Evolutionary conservation across 306 rosid species (phyloP).

Genomic region (Senna tora): DNA sequence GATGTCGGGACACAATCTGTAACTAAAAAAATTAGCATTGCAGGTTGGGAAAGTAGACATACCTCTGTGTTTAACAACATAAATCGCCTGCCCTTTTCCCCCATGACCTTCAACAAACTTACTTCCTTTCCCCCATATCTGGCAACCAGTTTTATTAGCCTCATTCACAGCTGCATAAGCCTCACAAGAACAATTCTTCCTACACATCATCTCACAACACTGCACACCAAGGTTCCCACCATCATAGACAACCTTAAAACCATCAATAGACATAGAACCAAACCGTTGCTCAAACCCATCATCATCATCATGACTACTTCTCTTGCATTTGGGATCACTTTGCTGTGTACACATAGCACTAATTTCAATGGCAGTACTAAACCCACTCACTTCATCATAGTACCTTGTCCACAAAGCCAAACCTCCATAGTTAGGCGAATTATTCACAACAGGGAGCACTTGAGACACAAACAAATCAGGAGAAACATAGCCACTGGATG

Average conservation of each 20-base stretch:
- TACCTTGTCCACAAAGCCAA: no score
- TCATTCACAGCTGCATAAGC: conserved; percentile 22
- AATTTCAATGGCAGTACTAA: no score
- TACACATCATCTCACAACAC: conserved; percentile 36
- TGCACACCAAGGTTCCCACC: neutral
- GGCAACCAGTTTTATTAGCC: conserved; percentile 27
- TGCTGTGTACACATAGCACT: no score
- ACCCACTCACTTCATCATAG: no score
- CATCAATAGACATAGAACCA: conserved; percentile 31
- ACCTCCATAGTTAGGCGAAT: conserved; percentile 51
- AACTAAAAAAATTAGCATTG: no score
- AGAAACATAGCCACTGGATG: conserved; percentile 50
- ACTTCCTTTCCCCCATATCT: conserved; percentile 19
- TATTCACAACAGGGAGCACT: conserved; percentile 46
- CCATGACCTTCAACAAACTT: neutral
- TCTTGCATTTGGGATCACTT: neutral
- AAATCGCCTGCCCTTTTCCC: conserved; percentile 19
- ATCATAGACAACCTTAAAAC: conserved; percentile 7
- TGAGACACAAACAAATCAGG: conserved; percentile 36
- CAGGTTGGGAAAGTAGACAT: neutral
- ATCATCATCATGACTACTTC: no score
- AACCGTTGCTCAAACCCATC: neutral
- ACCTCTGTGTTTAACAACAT: conserved; percentile 30
- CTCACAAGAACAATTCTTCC: conserved; percentile 31
- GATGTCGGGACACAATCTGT: no score